phyloP scores from a whole-genome alignment of 352 stramenopile species.

The Plasmopara viticola region DNA sequence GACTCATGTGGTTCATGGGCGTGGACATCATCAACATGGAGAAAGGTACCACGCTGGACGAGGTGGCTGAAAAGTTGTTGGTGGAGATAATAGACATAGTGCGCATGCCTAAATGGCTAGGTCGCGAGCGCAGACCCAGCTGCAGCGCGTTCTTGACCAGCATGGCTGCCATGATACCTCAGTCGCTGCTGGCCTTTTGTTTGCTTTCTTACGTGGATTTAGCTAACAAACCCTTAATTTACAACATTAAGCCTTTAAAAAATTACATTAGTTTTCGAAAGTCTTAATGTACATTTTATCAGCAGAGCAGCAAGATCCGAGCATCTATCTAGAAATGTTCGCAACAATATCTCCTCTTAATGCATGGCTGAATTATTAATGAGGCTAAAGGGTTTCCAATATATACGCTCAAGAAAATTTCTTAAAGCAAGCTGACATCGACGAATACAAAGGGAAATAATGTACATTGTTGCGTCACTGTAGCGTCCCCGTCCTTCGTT shows the following conservation, averaged over 20 bases:
- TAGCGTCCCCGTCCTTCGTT: too few relatives aligned
- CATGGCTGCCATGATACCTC: conserved; percentile 17
- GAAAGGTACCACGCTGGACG: conserved; percentile 6
- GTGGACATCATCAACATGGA: conserved; percentile 19
- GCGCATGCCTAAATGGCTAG: conserved; percentile 4
- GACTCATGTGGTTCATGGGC: conserved; percentile 15
- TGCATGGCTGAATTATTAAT: too few relatives aligned
- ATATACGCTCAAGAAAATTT: too few relatives aligned
- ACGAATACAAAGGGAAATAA: neutral
- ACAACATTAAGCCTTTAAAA: too few relatives aligned
- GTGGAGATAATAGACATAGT: conserved; percentile 15
- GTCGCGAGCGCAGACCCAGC: conserved; percentile 22
- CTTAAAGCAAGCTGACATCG: too few relatives aligned
- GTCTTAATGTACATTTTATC: neutral
- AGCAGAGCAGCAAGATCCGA: neutral
- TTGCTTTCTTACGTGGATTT: conserved; percentile 9
- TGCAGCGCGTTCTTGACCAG: conserved; percentile 29
- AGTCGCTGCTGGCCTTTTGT: conserved; percentile 23
- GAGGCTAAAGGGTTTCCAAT: too few relatives aligned
- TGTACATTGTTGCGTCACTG: neutral
- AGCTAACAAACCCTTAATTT: neutral
- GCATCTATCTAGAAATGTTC: too few relatives aligned
- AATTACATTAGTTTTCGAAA: neutral
- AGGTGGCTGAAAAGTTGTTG: conserved; percentile 4
- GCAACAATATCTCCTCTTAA: too few relatives aligned